Evolutionary conservation across 192 early-diverging fungal species (phyloP).

Genomic region (Coemansia sp.): DNA sequence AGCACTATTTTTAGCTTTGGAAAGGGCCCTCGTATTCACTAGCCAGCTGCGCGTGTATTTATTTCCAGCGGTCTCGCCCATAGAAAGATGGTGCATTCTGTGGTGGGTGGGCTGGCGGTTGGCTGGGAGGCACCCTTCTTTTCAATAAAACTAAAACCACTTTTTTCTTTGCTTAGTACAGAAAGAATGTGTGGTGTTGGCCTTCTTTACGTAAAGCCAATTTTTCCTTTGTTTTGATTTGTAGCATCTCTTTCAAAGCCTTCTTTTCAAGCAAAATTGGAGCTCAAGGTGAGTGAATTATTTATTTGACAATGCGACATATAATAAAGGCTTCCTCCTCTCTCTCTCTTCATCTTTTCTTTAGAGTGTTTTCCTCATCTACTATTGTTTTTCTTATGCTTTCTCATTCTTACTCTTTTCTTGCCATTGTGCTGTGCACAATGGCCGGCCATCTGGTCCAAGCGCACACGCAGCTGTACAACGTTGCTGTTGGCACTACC

Average conservation of each 20-base stretch:
- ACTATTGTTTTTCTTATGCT: not conserved
- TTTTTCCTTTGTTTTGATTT: not conserved
- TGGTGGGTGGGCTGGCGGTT: too few relatives aligned
- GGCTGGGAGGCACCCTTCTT: too few relatives aligned
- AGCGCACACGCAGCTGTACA: conserved; percentile 32
- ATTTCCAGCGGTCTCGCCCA: too few relatives aligned
- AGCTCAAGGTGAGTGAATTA: not conserved
- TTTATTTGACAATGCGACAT: not conserved
- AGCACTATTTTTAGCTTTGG: too few relatives aligned
- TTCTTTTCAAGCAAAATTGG: not conserved
- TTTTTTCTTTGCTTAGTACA: too few relatives aligned
- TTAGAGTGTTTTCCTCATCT: not conserved
- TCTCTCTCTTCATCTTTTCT: not conserved
- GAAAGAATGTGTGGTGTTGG: too few relatives aligned
- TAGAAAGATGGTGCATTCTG: too few relatives aligned
- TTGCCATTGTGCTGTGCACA: conserved; percentile 8
- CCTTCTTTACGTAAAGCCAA: too few relatives aligned
- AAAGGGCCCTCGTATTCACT: too few relatives aligned
- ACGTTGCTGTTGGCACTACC: conserved; percentile 10
- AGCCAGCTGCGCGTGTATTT: too few relatives aligned
- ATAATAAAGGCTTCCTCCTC: not conserved
- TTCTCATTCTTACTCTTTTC: not conserved
- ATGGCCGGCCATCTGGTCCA: not conserved
- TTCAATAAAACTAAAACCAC: too few relatives aligned
- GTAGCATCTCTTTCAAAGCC: not conserved